Conservation (phyloP, 2,329 filamentous ascomycete genomes). For the Ophiostoma piceae region DNA sequence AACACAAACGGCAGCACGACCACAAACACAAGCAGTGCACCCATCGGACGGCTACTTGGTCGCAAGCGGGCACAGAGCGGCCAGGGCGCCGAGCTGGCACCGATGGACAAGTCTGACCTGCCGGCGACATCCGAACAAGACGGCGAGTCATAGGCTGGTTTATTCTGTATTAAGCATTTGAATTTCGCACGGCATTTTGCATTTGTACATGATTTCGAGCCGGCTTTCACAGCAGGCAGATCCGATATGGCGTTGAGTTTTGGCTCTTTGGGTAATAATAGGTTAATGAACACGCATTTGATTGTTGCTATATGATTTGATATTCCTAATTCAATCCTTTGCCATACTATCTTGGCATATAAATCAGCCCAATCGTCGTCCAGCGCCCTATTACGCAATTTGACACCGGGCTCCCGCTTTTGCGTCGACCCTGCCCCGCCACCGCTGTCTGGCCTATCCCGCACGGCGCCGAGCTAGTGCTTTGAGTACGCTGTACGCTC, state of each 20-base stretch:
- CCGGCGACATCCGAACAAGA: background rate
- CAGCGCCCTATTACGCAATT: background rate
- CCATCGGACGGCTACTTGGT: conserved; percentile 57
- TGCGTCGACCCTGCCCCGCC: background rate
- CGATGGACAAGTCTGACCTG: conserved; percentile 33
- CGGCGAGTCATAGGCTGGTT: background rate
- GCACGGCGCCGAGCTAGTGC: background rate
- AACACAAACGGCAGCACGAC: background rate
- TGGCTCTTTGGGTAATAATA: too few species aligned
- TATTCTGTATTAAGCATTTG: background rate
- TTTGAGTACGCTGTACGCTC: background rate
- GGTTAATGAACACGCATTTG: too few species aligned
- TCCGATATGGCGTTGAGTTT: background rate
- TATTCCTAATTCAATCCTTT: background rate
- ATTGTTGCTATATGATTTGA: too few species aligned
- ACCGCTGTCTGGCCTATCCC: background rate
- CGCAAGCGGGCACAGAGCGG: conserved; percentile 68
- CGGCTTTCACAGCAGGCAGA: background rate
- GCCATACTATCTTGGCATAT: background rate
- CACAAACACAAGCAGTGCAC: conserved; percentile 34
- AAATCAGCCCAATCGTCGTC: background rate
- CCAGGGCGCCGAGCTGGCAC: conserved; percentile 65
- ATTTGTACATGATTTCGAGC: background rate
- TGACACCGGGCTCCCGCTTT: background rate
- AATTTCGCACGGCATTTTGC: background rate